A percentile compares a stretch with the other conserved stretches of the same genome.
These are phyloP conservation scores for Volvox reticuliferus DNA, from an alignment of 139 green algal genomes.

Conservation along the genomic window DNA sequence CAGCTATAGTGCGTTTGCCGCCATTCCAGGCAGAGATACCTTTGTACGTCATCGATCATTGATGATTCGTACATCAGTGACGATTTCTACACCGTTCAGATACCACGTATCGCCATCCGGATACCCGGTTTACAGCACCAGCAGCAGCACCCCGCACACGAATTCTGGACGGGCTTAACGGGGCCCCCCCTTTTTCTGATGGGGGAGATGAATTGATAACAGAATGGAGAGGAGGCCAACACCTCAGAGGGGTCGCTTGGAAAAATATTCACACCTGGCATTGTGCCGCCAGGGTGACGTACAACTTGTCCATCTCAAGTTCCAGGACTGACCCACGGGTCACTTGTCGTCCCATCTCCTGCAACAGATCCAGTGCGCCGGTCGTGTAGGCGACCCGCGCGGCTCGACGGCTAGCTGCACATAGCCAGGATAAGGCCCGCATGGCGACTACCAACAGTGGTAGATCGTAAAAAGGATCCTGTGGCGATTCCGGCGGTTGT, in stretches of 20 bases:
- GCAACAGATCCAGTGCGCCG: slow-evolving; percentile 8
- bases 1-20: too few relatives aligned
- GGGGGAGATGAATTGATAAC: too few relatives aligned
- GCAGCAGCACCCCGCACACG: too few relatives aligned
- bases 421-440: background rate
- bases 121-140: too few relatives aligned
- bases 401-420: background rate
- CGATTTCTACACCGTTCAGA: too few relatives aligned
- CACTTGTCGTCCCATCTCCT: background rate
- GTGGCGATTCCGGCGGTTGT: background rate
- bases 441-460: background rate
- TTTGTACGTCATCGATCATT: too few relatives aligned
- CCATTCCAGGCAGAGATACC: too few relatives aligned
- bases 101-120: too few relatives aligned
- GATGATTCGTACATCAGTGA: too few relatives aligned
- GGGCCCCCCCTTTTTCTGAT: too few relatives aligned
- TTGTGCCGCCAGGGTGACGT: background rate
- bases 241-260: too few relatives aligned
- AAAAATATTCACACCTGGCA: background rate
- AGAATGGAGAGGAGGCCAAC: background rate
- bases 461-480: background rate
- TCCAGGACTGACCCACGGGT: slow-evolving; percentile 16
- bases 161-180: too few relatives aligned
- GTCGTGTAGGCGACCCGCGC: background rate
- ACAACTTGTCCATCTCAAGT: background rate